Evolutionary conservation across 2,329 filamentous ascomycete species (phyloP), one percentile per base, ranked within the genome.

Genomic region (Akanthomyces lecanii): DNA sequence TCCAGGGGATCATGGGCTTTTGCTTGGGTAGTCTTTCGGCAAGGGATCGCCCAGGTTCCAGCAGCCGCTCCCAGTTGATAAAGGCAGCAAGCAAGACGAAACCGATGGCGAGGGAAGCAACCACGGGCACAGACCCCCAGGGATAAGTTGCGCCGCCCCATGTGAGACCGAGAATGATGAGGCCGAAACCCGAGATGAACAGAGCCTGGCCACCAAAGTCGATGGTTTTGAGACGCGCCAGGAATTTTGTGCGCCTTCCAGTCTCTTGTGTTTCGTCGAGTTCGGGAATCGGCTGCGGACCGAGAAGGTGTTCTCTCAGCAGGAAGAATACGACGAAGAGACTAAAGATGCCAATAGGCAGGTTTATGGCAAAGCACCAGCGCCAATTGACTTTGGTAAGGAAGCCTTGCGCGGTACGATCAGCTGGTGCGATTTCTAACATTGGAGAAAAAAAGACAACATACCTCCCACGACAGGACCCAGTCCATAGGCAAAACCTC

Each of bases 311-410:
- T 36, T 82, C 79, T 23, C 85, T 79, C 38, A 89, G 78, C 40
- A 89, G 67, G 61, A 87, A 72, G 67, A 83, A 83, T 56, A 84
- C 77, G 47, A 85, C 64, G n/a, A 82, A 54, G 42, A 88, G 76
- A 6, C 80, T 82, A 23, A 82, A 67, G 3, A 79, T 75, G 1
- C 76, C 79, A 48, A 87, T 78, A 18, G 85, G 85, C n/a, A 87
- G 76, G 65, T 84, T 85, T 61, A 89, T 80, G 44, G 81, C 85
- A 70, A 90, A 90, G 69, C 85, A 87, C 80, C 88, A 90, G 56
- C 86, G 76, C 87, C 87, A 90, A 66, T 79, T 81, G 4, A 78
- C 73, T 42, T 77, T 74, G 23, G 82, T 82, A 14, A 86, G 76
- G 63, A 82, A 83, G 0, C 79, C 73, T 75, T 23, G 0, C 3